Base-by-base conservation (phyloP, 2,329 filamentous ascomycete species). In the Chaetothyriales sp. region DNA sequence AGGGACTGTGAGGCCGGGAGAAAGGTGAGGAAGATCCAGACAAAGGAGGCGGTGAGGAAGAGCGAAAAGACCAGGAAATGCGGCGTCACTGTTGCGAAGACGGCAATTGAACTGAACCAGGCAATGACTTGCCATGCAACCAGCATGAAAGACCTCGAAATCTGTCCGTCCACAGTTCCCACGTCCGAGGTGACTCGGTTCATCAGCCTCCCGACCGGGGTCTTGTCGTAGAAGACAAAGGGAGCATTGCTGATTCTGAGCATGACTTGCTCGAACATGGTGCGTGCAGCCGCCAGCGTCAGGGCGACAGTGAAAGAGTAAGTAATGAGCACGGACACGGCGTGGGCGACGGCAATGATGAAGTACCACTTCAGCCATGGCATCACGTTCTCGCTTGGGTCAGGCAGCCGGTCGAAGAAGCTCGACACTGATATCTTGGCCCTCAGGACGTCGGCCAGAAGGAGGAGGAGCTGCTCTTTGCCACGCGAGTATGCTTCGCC, bases 101-200 rank as follows among this genome's bases (percentile, higher is more conserved):
- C 84, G 1, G 82, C 64, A 46, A 95, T 75, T 3, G 84, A 81
- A 1, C 84, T 78, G 0, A 79, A 55, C 77, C 87, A 90, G 2
- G 79, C 78, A 43, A 95, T 80, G 2, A 76, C 66, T 52, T 81
- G 76, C 66, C 81, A 86, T 1, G 81, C 80, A 9, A 89, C 83
- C 0, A 74, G 66, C 54, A 86, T 80, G 47, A 95, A 78, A 10
- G 86, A 81, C 8, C 73, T 69, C 46, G 85, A 83, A 59, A 95
- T 84, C n/a, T 84, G 83, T 0, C 88, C 88, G 61, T 95, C 89
- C 0, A 95, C 77, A 47, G 86, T 89, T 25, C 84, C 85, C 67
- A 95, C 92, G 61, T 95, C 88, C 1, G 86, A 86, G 0, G 88
- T 94, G 53, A 95, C 74, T 6, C 89, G 79, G 64, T 95, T 95